These are phyloP conservation scores for Xylariomycetidae sp. DNA, from an alignment of 2,329 filamentous ascomycete genomes.

Conservation along the genomic window DNA sequence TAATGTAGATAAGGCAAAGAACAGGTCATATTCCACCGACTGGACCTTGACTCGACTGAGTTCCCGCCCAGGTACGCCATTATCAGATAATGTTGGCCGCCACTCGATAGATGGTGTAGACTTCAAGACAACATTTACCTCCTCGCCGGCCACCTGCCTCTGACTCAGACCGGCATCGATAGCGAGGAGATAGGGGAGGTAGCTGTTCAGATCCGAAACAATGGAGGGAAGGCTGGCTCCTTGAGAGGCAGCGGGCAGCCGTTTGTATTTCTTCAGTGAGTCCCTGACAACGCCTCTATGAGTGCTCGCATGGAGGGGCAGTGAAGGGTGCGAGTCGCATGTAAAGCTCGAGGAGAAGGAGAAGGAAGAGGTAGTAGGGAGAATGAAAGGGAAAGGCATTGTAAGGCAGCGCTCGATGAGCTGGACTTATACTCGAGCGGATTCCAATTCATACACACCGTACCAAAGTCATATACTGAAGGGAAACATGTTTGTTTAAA, in stretches of 20 bases:
- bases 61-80: conserved; percentile 60
- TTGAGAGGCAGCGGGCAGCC: conserved; percentile 69
- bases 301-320: conserved; percentile 77
- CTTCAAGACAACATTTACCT: conserved; percentile 63
- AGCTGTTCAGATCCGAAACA: conserved; percentile 65
- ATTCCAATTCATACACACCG: too few species aligned
- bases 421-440: too few species aligned
- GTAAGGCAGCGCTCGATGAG: too few species aligned
- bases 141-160: conserved; percentile 48
- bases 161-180: conserved; percentile 68
- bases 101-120: conserved; percentile 67
- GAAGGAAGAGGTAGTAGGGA: conserved; percentile 86
- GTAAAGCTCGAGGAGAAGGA: conserved; percentile 73
- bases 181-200: conserved; percentile 78
- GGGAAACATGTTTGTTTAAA: too few species aligned
- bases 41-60: conserved; percentile 62
- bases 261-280: conserved; percentile 83
- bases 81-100: conserved; percentile 71
- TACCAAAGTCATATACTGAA: too few species aligned
- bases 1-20: conserved; percentile 72
- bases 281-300: conserved; percentile 79
- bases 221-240: conserved; percentile 66
- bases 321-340: conserved; percentile 81
- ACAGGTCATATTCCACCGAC: conserved; percentile 77
- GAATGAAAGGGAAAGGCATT: conserved; percentile 86